Evolutionary conservation across 305 asterid genomes (phyloP).

Genomic region (Fraxinus platypoda): DNA sequence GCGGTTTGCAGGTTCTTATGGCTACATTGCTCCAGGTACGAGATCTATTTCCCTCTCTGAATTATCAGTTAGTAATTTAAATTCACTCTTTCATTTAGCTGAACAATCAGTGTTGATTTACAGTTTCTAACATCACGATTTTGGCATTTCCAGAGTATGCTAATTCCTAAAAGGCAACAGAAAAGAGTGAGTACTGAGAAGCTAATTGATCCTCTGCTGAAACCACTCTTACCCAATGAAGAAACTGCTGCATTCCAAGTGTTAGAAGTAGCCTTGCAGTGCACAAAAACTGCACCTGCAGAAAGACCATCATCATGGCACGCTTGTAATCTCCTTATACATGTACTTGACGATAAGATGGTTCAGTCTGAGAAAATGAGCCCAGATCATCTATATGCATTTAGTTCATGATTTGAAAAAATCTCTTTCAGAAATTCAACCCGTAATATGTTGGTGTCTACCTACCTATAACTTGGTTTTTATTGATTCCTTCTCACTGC

Average conservation of each 20-base stretch:
- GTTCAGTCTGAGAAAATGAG: constrained; percentile 48
- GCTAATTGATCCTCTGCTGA: constrained; percentile 60
- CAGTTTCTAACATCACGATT: not conserved
- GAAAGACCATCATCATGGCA: constrained; percentile 81
- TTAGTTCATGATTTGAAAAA: not conserved
- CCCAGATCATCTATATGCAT: constrained; percentile 35
- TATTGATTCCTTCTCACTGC: not conserved
- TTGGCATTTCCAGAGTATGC: constrained; percentile 59
- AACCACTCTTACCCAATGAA: constrained; percentile 66
- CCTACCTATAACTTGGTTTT: not conserved
- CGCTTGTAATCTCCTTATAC: constrained; percentile 60
- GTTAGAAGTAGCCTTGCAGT: constrained; percentile 67
- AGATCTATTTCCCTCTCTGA: not conserved
- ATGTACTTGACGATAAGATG: constrained; percentile 46
- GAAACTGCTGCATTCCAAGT: constrained; percentile 56
- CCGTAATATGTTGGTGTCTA: not conserved
- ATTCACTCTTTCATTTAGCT: not conserved
- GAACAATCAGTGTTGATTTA: not conserved
- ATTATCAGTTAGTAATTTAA: not conserved
- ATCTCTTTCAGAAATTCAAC: not conserved
- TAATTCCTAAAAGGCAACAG: constrained; percentile 72
- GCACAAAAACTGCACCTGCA: constrained; percentile 85
- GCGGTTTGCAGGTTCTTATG: constrained; percentile 88
- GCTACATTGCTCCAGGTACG: constrained; percentile 92
- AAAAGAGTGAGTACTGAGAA: constrained; percentile 82